Base-by-base conservation (phyloP, 495 filamentous ascomycete species). In the Neurospora sp. region DNA sequence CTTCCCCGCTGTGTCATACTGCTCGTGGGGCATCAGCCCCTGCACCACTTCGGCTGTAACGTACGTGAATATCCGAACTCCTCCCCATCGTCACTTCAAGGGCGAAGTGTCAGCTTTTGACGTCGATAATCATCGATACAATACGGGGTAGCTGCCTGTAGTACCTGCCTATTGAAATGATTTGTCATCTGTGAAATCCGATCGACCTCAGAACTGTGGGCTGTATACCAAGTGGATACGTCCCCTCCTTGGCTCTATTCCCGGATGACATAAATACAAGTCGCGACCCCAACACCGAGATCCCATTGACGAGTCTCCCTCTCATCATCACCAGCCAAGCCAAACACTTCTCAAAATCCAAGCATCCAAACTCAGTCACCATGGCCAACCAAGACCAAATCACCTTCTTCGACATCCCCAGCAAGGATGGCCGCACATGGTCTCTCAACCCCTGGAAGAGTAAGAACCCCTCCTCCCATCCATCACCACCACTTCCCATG, bases 381-480 rank as follows among this genome's bases (percentile, higher is more conserved):
- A 66, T 66, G 54, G 54, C 54, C 27, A 35, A 66, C 54, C 54
- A 35, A 8, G 54, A 80, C 9, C 78, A 82, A 75, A 81, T 86
- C 35, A 72, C 82, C n/a, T 71, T 91, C 23, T 90, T 87, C 71
- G 90, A 91, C 77, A 70, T 92, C 5, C 85, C 90, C 10, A 87
- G 82, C 75, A 86, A 82, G 78, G 76, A 75, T 62, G 72, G 78
- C 71, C 77, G 71, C n/a, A 73, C 81, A 49, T 91, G 90, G 90
- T 88, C 88, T 0, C 75, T 84, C 23, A 92, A 91, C 75, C 83
- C 88, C 7, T 91, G 88, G 88, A 90, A 87, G 78, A 87, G 88
- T 88, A 35, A 66, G 54, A 14, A 2, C 20, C 20, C n/a, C 38
- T 70, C 49, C 44, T 27, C 20, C 23, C 54, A 31, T 60, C 20